Evolutionary conservation across 345 rosid genomes (phyloP).

Genomic region (Gossypium arboreum): DNA sequence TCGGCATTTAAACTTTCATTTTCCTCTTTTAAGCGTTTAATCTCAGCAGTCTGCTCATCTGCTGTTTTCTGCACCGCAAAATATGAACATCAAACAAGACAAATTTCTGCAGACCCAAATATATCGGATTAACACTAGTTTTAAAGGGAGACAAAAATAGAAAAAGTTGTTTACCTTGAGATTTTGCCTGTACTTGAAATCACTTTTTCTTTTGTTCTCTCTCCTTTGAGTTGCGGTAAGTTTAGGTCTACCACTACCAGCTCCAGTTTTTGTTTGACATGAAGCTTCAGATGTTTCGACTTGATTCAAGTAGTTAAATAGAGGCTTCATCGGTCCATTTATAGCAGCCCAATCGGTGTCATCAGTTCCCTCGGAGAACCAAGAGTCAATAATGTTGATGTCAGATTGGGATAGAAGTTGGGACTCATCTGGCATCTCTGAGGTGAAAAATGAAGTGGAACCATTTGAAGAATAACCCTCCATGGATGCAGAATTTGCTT

Average conservation of each 20-base stretch:
- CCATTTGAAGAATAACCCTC: not conserved
- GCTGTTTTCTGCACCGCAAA: not conserved
- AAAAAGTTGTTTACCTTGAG: not conserved
- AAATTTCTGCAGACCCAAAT: too few relatives aligned
- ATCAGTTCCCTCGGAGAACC: not conserved
- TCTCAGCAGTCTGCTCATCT: not conserved
- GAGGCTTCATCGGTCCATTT: not conserved
- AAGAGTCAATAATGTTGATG: not conserved
- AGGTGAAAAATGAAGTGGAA: not conserved
- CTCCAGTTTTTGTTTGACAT: not conserved
- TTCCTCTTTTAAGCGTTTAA: not conserved
- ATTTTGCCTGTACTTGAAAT: not conserved
- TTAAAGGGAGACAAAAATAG: too few relatives aligned
- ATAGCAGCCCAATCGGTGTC: not conserved
- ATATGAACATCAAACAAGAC: not conserved
- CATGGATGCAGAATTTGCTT: not conserved
- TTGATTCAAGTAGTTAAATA: not conserved
- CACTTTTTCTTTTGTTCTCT: not conserved
- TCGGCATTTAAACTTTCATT: not conserved
- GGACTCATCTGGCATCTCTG: not conserved
- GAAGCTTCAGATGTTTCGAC: constrained; percentile 6
- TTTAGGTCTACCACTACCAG: not conserved
- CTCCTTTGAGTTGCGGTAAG: not conserved
- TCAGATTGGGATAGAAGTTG: not conserved
- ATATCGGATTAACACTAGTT: too few relatives aligned